Conservation (phyloP, 1,139 yeast species). For the Blastobotrys proliferans region DNA sequence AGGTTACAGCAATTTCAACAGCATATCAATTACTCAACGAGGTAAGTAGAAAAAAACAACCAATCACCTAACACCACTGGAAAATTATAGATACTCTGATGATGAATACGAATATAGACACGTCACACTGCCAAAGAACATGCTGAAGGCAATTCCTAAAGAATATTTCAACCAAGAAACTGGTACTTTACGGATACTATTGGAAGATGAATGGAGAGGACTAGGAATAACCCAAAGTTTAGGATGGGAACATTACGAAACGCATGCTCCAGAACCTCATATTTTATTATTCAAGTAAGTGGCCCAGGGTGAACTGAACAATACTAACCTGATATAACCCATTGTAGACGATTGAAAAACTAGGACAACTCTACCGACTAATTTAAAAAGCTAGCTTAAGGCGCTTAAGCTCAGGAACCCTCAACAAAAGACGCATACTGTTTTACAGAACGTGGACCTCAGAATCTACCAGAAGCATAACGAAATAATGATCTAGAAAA, state of each 20-base stretch:
- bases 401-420: too few species aligned
- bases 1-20: slow-evolving; percentile 89
- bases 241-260: slow-evolving; percentile 98
- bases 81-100: background rate
- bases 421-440: too few species aligned
- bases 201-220: slow-evolving; percentile 99
- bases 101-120: slow-evolving; percentile 47
- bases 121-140: slow-evolving; percentile 93
- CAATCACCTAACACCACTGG: slow-evolving; percentile 51
- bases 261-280: slow-evolving; percentile 98
- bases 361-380: too few species aligned
- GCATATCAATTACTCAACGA: slow-evolving; percentile 88
- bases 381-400: too few species aligned
- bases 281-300: slow-evolving; percentile 71
- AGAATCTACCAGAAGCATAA: too few species aligned
- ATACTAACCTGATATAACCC: too few species aligned
- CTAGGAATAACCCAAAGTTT: slow-evolving; percentile 94
- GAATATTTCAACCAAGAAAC: slow-evolving; percentile 95
- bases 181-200: slow-evolving; percentile 83
- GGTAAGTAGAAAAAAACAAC: slow-evolving; percentile 32
- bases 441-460: too few species aligned
- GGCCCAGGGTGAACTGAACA: background rate
- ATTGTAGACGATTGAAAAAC: too few species aligned
- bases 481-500: too few species aligned
- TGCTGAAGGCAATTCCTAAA: slow-evolving; percentile 92